Percentiles rank a stretch among this genome's conserved stretches.
These are phyloP conservation scores for Umbilicaria muhlenbergii DNA, from an alignment of 495 filamentous ascomycete genomes.

Conservation along the genomic window DNA sequence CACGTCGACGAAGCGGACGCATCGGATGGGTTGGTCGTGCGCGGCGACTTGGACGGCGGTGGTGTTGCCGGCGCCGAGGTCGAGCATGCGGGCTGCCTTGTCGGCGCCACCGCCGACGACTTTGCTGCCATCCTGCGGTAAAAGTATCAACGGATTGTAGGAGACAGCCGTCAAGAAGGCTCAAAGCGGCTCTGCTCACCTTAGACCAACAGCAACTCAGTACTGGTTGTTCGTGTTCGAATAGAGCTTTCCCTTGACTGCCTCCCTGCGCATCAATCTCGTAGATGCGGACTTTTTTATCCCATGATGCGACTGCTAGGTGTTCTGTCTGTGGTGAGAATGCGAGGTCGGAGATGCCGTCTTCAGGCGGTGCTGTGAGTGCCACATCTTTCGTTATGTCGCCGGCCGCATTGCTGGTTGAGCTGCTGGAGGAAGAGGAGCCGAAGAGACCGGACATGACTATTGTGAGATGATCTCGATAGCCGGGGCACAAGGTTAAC, in stretches of 20 bases:
- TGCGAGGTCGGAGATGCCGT: slow-evolving; percentile 69
- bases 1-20: slow-evolving; percentile 58
- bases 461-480: slow-evolving; percentile 2
- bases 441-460: slow-evolving; percentile 59
- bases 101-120: slow-evolving; percentile 74
- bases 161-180: neutral
- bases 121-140: slow-evolving; percentile 47
- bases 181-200: slow-evolving; percentile 38
- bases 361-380: slow-evolving; percentile 59
- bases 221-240: slow-evolving; percentile 63
- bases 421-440: slow-evolving; percentile 23
- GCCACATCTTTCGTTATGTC: slow-evolving; percentile 82
- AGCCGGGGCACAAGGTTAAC: neutral
- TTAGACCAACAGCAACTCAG: slow-evolving; percentile 70
- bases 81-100: slow-evolving; percentile 66
- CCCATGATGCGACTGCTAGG: slow-evolving; percentile 80
- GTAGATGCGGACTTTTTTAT: slow-evolving; percentile 88
- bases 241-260: slow-evolving; percentile 62
- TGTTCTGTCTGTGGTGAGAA: slow-evolving; percentile 69
- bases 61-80: slow-evolving; percentile 42
- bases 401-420: slow-evolving; percentile 57
- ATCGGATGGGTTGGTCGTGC: slow-evolving; percentile 68
- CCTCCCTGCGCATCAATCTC: slow-evolving; percentile 57
- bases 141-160: neutral
- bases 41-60: slow-evolving; percentile 48